Conservation (phyloP, 495 filamentous ascomycete species). For the Amorphotheca resinae region DNA sequence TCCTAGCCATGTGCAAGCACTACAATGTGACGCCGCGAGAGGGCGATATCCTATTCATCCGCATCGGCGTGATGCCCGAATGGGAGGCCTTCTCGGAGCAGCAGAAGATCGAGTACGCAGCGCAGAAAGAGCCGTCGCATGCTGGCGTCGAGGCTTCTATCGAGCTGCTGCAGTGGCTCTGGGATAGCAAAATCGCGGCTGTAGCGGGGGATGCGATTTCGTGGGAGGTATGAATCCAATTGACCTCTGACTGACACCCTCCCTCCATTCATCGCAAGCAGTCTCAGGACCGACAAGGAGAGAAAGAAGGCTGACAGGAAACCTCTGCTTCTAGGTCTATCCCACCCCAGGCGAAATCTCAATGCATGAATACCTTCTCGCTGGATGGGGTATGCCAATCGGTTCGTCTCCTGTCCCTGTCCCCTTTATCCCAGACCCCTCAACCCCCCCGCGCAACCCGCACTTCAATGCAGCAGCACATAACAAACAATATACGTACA, state of each 20-base stretch:
- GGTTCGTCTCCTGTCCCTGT: slow-evolving; percentile 2
- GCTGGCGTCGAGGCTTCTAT: slow-evolving; percentile 46
- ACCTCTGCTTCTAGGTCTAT: not conserved
- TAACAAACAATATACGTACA: too few relatives aligned
- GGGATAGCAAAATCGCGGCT: slow-evolving; percentile 45
- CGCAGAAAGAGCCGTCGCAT: slow-evolving; percentile 33
- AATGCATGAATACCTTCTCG: slow-evolving; percentile 33
- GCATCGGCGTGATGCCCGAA: slow-evolving; percentile 45
- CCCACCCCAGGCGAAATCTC: slow-evolving; percentile 7
- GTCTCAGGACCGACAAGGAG: too few relatives aligned
- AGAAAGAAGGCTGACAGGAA: too few relatives aligned
- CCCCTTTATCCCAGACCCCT: not conserved
- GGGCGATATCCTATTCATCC: slow-evolving; percentile 49
- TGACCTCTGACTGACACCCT: too few relatives aligned
- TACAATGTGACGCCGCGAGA: slow-evolving; percentile 46
- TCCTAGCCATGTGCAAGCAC: slow-evolving; percentile 37
- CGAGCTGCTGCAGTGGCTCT: slow-evolving; percentile 45
- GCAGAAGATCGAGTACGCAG: slow-evolving; percentile 25
- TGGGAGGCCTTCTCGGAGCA: slow-evolving; percentile 32
- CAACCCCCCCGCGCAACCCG: not conserved
- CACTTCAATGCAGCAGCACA: too few relatives aligned
- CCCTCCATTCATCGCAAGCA: too few relatives aligned
- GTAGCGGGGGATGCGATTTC: slow-evolving; percentile 37
- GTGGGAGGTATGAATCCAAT: slow-evolving; percentile 28
- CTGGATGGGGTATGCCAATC: slow-evolving; percentile 43